A percentile compares a stretch with the other conserved stretches of the same genome.
phyloP scores from a whole-genome alignment of 352 stramenopile genomes.

The Thalassiosira livingstoniorum region DNA sequence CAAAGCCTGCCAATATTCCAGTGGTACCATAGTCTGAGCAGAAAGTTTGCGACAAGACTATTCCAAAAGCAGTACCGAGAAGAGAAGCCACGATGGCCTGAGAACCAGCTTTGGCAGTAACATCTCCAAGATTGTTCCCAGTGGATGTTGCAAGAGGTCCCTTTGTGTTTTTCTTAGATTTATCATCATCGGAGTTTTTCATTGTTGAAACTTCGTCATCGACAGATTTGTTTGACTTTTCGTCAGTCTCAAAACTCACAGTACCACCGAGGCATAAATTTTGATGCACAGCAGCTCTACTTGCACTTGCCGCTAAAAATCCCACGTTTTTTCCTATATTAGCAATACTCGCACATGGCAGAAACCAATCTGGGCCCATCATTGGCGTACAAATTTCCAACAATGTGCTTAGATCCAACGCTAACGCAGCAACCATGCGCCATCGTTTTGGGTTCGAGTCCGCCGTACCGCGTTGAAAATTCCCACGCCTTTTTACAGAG shows the following conservation, averaged over 20 bases:
- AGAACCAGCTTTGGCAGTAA: constrained; percentile 95
- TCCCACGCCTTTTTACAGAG: constrained; percentile 38
- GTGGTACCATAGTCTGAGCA: constrained; percentile 59
- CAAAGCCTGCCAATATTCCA: constrained; percentile 75
- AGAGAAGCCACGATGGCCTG: constrained; percentile 94
- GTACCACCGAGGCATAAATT: constrained; percentile 84
- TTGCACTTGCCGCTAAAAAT: constrained; percentile 93
- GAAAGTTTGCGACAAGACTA: constrained; percentile 69
- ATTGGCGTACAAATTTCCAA: constrained; percentile 92
- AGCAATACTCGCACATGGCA: constrained; percentile 84
- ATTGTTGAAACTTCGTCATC: background rate
- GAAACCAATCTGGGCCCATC: constrained; percentile 89
- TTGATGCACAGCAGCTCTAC: constrained; percentile 93
- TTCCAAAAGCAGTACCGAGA: constrained; percentile 79
- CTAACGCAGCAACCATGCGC: constrained; percentile 90
- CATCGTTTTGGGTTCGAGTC: constrained; percentile 95
- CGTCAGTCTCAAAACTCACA: background rate
- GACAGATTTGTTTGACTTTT: no score
- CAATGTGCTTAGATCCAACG: constrained; percentile 91
- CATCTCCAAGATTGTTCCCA: constrained; percentile 91
- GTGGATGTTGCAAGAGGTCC: constrained; percentile 53
- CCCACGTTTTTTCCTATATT: constrained; percentile 96
- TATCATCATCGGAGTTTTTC: background rate
- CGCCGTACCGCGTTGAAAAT: constrained; percentile 74
- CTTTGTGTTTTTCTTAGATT: constrained; percentile 33